Conservation (phyloP, 2,329 filamentous ascomycete genomes). For the Colletotrichum phormii region DNA sequence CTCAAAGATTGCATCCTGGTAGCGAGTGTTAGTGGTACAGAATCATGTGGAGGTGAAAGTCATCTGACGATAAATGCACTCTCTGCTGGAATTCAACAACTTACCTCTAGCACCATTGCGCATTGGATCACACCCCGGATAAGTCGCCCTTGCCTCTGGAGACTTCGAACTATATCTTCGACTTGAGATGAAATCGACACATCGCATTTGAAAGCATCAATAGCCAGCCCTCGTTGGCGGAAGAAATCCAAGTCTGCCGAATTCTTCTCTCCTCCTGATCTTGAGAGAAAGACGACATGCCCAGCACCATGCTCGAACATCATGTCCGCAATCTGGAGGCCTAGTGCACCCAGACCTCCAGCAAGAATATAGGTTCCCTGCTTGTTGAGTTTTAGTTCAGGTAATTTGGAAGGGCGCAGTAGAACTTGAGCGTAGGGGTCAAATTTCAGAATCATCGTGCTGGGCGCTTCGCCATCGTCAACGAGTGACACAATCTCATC, state of each 20-base stretch:
- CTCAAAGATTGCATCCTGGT: slow-evolving; percentile 44
- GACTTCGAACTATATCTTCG: not conserved
- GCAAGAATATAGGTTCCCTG: slow-evolving; percentile 17
- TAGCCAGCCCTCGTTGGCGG: not conserved
- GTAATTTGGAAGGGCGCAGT: slow-evolving; percentile 34
- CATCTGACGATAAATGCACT: no score
- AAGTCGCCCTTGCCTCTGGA: slow-evolving; percentile 34
- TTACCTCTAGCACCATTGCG: slow-evolving; percentile 56
- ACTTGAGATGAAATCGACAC: slow-evolving; percentile 1
- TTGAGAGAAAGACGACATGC: slow-evolving; percentile 45
- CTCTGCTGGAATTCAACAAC: not conserved
- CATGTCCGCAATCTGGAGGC: slow-evolving; percentile 39
- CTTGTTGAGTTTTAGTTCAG: slow-evolving; percentile 21
- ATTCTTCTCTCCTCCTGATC: slow-evolving; percentile 34
- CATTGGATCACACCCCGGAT: slow-evolving; percentile 57
- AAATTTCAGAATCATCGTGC: slow-evolving; percentile 36
- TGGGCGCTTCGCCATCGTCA: slow-evolving; percentile 45
- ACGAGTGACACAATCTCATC: slow-evolving; percentile 43
- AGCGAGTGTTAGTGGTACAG: no score
- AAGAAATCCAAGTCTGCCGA: not conserved
- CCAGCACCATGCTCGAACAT: slow-evolving; percentile 43
- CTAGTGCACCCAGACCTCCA: slow-evolving; percentile 42
- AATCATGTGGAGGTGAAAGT: no score
- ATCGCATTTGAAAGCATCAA: slow-evolving; percentile 18
- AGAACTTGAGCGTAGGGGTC: not conserved